Evolutionary conservation across 768 basidiomycete species (phyloP).

Genomic region (Russula lepida): DNA sequence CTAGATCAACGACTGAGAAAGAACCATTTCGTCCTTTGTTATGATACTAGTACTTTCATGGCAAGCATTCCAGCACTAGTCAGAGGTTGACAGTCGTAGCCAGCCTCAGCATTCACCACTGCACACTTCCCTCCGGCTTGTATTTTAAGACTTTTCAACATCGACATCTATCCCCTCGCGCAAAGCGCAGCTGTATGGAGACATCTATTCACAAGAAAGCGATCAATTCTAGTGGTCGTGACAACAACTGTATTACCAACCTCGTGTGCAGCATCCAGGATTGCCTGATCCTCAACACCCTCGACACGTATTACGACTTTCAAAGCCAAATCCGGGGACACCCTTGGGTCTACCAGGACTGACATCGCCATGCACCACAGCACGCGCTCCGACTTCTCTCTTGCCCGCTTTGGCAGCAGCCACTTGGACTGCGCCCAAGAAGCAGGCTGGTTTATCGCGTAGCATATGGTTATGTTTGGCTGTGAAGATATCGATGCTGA

Average conservation of each 20-base stretch:
- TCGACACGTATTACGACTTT: conserved; percentile 64
- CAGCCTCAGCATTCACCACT: too few species aligned
- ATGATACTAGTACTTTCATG: too few species aligned
- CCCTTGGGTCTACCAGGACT: conserved; percentile 53
- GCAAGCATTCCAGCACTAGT: too few species aligned
- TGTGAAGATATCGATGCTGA: neutral
- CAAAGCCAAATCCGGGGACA: conserved; percentile 53
- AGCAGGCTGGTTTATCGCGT: conserved; percentile 46
- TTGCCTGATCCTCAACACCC: conserved; percentile 54
- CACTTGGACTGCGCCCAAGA: conserved; percentile 62
- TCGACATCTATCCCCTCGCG: conserved; percentile 12
- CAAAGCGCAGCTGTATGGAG: conserved; percentile 22
- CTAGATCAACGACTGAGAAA: too few species aligned
- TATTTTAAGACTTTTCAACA: too few species aligned
- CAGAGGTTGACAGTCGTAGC: too few species aligned
- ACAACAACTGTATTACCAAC: conserved; percentile 30
- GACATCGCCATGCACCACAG: conserved; percentile 52
- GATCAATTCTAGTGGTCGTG: neutral
- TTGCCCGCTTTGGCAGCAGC: conserved; percentile 48
- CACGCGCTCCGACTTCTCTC: conserved; percentile 45
- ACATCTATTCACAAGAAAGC: conserved; percentile 4
- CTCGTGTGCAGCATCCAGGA: conserved; percentile 63
- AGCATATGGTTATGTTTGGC: neutral
- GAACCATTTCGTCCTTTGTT: too few species aligned
- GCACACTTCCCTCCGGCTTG: too few species aligned